Base-by-base conservation (phyloP, 2,329 filamentous ascomycete genomes). In the Cladosporium colombiae region DNA sequence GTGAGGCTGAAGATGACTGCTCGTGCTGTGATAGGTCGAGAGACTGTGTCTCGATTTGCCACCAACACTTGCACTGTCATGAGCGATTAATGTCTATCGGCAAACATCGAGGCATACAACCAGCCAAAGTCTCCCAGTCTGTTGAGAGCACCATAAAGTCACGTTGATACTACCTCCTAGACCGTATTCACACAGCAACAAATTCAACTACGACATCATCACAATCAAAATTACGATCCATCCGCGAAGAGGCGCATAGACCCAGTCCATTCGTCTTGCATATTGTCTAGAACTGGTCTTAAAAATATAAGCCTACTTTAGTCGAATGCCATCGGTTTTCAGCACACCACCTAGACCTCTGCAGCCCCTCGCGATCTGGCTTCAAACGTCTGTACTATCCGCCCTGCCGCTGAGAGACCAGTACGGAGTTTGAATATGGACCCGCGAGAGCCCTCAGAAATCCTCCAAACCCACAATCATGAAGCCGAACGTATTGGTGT, bases 1-100 rank as follows among this genome's bases (percentile, higher is more conserved):
- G 31, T 57, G 56, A 59, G 37, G 56, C 56, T 59, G 56, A 59
- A 46, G 37, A 59, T 46, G 56, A 59, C 56, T 11, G 14, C 56
- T 3, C 8, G 56, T 10, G 1, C 18, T 37, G 23, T 59, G 56
- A 59, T 59, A 59, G 35, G 56, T 18, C 23, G 40, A 10, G 8
- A 4, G 7, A 8, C 13, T 46, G n/a, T 46, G 40, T 46, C 7
- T 46, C 40, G n/a, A 21, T 46, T 46, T 46, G 40, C 40, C 40
- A 46, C 40, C n/a, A 1, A 46, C n/a, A 13, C 23, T 46, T 11
- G 37, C 21, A 16, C 3, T 10, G 16, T 6, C 10, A n/a, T 44
- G 37, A 44, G 37, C 18, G 16, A 44, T 44, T n/a, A 44, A n/a
- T 44, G 37, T 40, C 35, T 18, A 10, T 29, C 27, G 27, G 27